These are phyloP conservation scores for Parascedosporium putredinis DNA, from an alignment of 2,329 filamentous ascomycete species.

Conservation along the genomic window DNA sequence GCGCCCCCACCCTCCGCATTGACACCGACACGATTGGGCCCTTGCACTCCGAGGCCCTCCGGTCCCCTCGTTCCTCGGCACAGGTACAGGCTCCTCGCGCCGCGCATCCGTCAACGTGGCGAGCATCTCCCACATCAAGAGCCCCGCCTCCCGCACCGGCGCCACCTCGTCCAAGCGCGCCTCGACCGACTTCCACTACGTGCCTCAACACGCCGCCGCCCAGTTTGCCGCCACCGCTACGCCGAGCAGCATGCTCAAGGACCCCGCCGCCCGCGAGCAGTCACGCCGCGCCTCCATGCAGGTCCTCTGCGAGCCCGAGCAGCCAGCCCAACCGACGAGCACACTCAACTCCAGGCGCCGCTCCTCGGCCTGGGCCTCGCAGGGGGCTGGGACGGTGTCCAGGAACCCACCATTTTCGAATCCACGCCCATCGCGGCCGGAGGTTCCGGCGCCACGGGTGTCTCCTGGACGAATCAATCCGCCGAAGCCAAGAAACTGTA, in stretches of 20 bases:
- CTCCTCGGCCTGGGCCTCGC: neutral
- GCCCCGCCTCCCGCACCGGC: neutral
- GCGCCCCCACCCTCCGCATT: neutral
- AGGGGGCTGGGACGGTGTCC: slow-evolving; percentile 5
- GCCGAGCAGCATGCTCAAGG: slow-evolving; percentile 19
- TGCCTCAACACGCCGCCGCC: slow-evolving; percentile 42
- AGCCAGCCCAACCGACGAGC: neutral
- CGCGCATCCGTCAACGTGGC: neutral
- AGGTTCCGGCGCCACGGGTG: too few species aligned
- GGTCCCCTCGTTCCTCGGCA: too few species aligned
- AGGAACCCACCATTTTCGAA: slow-evolving; percentile 5
- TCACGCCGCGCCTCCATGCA: slow-evolving; percentile 4
- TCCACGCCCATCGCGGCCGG: slow-evolving; percentile 9
- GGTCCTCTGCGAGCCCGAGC: neutral
- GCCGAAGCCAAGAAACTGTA: slow-evolving; percentile 15
- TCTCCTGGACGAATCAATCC: too few species aligned
- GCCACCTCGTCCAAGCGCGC: slow-evolving; percentile 11
- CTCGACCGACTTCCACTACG: slow-evolving; percentile 21
- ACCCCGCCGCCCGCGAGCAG: slow-evolving; percentile 1
- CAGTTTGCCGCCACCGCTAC: slow-evolving; percentile 47
- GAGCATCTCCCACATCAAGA: slow-evolving; percentile 9
- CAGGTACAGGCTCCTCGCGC: too few species aligned
- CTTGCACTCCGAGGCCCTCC: slow-evolving; percentile 7
- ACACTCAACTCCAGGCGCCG: slow-evolving; percentile 1
- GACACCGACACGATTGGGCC: slow-evolving; percentile 8